A percentile compares a stretch with the other conserved stretches of the same genome.
phyloP scores from a whole-genome alignment of 768 basidiomycete genomes.

The Suillus ampliporus region DNA sequence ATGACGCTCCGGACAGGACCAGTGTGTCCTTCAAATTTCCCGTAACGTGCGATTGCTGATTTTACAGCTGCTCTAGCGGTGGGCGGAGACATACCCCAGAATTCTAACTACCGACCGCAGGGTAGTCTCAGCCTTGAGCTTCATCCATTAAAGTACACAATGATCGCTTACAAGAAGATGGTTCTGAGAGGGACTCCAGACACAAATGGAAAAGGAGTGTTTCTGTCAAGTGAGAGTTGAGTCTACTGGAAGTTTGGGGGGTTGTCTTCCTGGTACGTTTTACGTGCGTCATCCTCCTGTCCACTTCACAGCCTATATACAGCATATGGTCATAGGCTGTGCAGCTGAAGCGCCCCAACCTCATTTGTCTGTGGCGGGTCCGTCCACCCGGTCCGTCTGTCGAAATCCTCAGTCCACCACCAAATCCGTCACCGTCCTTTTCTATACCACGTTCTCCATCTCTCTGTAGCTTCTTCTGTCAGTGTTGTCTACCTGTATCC shows the following conservation, averaged over 20 bases:
- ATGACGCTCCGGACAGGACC: fast-evolving
- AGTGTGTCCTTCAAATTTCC: background rate
- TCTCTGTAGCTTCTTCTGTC: too few species aligned
- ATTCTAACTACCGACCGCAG: background rate
- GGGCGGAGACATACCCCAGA: background rate
- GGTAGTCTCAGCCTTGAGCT: background rate
- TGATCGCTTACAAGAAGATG: background rate
- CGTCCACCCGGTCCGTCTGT: too few species aligned
- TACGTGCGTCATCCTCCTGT: background rate
- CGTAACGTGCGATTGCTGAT: background rate
- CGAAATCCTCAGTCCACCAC: too few species aligned
- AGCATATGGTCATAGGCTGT: background rate
- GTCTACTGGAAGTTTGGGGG: background rate
- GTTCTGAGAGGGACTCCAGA: background rate
- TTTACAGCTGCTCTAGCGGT: background rate
- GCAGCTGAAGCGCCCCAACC: background rate
- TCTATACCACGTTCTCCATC: too few species aligned
- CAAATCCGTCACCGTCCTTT: too few species aligned
- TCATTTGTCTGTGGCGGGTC: too few species aligned
- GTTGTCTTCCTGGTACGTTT: background rate
- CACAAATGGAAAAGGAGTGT: background rate
- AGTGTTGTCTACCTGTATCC: too few species aligned
- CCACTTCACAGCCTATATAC: background rate
- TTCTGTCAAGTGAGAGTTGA: background rate
- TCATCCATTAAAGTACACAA: background rate